Conservation (phyloP, 371 early-diverging fungal genomes). For the Mortierella sp. region DNA sequence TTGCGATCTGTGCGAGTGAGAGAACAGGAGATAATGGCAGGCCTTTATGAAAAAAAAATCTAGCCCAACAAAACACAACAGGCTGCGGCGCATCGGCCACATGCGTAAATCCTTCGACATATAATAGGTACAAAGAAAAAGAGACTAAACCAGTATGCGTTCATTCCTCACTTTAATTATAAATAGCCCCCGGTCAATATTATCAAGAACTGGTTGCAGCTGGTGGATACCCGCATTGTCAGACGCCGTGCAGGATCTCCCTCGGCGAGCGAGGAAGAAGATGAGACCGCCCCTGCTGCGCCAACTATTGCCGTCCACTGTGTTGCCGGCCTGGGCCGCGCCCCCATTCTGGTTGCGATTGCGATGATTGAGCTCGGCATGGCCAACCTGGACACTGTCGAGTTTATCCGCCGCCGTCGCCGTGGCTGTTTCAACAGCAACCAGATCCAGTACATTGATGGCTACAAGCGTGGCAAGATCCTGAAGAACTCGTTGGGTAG, state of each 20-base stretch:
- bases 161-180: slow-evolving; percentile 12
- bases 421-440: slow-evolving; percentile 88
- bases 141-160: not conserved
- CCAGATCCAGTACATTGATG: slow-evolving; percentile 82
- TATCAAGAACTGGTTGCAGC: slow-evolving; percentile 80
- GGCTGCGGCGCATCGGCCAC: slow-evolving; percentile 13
- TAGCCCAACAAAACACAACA: slow-evolving; percentile 1
- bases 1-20: slow-evolving; percentile 5
- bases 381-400: slow-evolving; percentile 84
- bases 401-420: slow-evolving; percentile 80
- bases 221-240: slow-evolving; percentile 69
- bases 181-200: slow-evolving; percentile 76
- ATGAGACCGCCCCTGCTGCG: slow-evolving; percentile 33
- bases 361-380: slow-evolving; percentile 89
- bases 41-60: not conserved
- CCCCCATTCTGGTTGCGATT: slow-evolving; percentile 82
- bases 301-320: slow-evolving; percentile 89
- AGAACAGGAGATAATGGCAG: not conserved
- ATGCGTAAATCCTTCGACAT: not conserved
- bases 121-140: not conserved
- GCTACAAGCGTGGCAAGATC: slow-evolving; percentile 74
- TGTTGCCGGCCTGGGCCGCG: slow-evolving; percentile 88
- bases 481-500: slow-evolving; percentile 46
- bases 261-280: slow-evolving; percentile 46
- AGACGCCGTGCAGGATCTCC: slow-evolving; percentile 55